A percentile compares a stretch with the other conserved stretches of the same genome.
Evolutionary conservation across 495 filamentous ascomycete genomes (phyloP).

Genomic region (Podospora pseudopauciseta): DNA sequence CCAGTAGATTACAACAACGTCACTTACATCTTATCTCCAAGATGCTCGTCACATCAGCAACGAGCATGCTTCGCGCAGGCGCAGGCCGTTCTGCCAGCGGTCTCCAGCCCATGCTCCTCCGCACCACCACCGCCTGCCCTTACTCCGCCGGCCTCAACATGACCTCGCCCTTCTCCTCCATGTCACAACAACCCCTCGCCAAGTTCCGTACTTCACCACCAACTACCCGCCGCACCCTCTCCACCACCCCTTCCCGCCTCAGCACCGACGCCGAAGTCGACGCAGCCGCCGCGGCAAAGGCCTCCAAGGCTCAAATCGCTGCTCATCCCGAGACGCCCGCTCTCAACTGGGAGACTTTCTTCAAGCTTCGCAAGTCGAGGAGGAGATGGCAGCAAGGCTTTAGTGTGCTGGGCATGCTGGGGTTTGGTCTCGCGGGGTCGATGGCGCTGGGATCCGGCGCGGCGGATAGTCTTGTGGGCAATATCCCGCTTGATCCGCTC

Average conservation of each 20-base stretch:
- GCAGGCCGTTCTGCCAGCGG: slow-evolving; percentile 26
- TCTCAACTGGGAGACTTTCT: slow-evolving; percentile 91
- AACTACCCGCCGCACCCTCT: slow-evolving; percentile 9
- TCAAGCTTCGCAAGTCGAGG: slow-evolving; percentile 79
- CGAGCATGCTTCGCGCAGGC: slow-evolving; percentile 34
- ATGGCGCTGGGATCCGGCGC: slow-evolving; percentile 59
- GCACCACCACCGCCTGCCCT: slow-evolving; percentile 27
- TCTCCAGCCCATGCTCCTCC: slow-evolving; percentile 30
- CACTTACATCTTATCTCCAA: slow-evolving; percentile 3
- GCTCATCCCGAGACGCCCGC: slow-evolving; percentile 27
- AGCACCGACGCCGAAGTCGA: slow-evolving; percentile 27
- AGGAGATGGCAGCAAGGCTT: slow-evolving; percentile 76
- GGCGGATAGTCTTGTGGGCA: slow-evolving; percentile 62
- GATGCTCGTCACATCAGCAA: slow-evolving; percentile 34
- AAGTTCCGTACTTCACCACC: slow-evolving; percentile 7
- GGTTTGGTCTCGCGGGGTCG: slow-evolving; percentile 57
- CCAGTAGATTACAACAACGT: not conserved
- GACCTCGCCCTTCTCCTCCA: slow-evolving; percentile 18
- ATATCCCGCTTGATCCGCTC: slow-evolving; percentile 78
- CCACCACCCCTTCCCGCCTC: slow-evolving; percentile 13
- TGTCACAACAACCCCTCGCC: slow-evolving; percentile 14
- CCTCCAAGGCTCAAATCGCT: slow-evolving; percentile 22
- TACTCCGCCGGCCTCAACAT: slow-evolving; percentile 24
- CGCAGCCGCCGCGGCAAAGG: slow-evolving; percentile 24
- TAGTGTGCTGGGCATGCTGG: slow-evolving; percentile 61